Conservation (phyloP, 148 eudicot species). For the Chenopodium formosanum region DNA sequence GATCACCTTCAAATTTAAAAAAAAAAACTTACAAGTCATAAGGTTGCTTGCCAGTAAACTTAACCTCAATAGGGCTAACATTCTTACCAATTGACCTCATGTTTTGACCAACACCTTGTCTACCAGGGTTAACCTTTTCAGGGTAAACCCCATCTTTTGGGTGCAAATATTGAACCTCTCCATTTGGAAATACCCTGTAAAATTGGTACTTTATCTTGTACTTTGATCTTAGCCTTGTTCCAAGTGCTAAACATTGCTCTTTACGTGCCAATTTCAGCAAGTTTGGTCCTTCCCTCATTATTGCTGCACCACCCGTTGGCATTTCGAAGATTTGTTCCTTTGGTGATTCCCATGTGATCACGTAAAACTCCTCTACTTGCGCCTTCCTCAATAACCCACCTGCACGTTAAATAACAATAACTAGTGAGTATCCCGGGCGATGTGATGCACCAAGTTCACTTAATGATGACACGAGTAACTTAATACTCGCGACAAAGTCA, state of each 20-base stretch:
- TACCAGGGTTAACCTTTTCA: constrained; percentile 92
- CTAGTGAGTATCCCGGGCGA: too few relatives aligned
- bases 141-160: constrained; percentile 98
- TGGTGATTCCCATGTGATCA: constrained; percentile 90
- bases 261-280: constrained; percentile 83
- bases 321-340: constrained; percentile 91
- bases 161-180: constrained; percentile 95
- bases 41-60: constrained; percentile 89
- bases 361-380: constrained; percentile 94
- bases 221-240: constrained; percentile 82
- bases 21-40: constrained; percentile 55
- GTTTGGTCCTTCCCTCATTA: constrained; percentile 93
- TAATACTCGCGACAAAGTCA: too few relatives aligned
- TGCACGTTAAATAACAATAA: not conserved
- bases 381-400: constrained; percentile 88
- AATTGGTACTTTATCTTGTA: constrained; percentile 95
- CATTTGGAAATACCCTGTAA: constrained; percentile 95
- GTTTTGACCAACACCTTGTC: constrained; percentile 83
- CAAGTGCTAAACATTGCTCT: constrained; percentile 91
- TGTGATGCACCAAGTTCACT: too few relatives aligned
- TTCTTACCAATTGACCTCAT: constrained; percentile 93
- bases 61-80: constrained; percentile 85
- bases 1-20: not conserved
- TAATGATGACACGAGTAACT: too few relatives aligned
- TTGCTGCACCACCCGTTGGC: constrained; percentile 98